A percentile compares a stretch with the other conserved stretches of the same genome.
Conservation (phyloP, 148 eudicot species). For the Bassia scoparia region DNA sequence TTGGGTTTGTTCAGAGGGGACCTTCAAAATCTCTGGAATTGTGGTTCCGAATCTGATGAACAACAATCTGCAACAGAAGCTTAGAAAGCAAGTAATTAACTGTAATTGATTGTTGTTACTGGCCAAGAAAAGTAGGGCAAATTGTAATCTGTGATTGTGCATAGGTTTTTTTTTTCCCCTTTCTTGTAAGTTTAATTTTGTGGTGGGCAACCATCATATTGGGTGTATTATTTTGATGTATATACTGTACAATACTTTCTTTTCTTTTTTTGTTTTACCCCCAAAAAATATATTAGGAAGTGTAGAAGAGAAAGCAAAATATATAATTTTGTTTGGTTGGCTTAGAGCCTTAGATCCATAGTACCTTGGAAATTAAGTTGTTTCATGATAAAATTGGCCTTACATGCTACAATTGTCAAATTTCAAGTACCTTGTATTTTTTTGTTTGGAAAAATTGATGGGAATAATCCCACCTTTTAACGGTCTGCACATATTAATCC, state of each 20-base stretch:
- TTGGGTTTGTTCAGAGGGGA: constrained; percentile 70
- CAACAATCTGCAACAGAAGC: constrained; percentile 29
- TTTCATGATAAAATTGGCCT: too few relatives aligned
- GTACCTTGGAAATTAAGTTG: too few relatives aligned
- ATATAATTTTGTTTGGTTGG: neutral
- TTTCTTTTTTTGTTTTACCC: too few relatives aligned
- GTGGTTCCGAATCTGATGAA: constrained; percentile 31
- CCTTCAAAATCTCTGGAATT: constrained; percentile 66
- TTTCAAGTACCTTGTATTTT: too few relatives aligned
- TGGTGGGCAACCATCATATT: neutral
- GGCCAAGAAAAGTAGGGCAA: neutral
- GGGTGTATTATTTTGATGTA: neutral
- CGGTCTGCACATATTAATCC: too few relatives aligned
- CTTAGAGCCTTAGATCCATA: too few relatives aligned
- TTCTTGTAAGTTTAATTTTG: neutral
- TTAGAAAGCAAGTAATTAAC: constrained; percentile 2
- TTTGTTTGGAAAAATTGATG: too few relatives aligned
- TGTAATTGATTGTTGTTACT: neutral
- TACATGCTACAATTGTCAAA: too few relatives aligned
- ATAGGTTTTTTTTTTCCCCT: neutral
- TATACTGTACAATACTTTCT: too few relatives aligned
- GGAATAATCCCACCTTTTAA: too few relatives aligned
- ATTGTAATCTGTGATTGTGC: constrained; percentile 6
- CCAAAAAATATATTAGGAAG: neutral
- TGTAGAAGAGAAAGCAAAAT: neutral